Base-by-base conservation (phyloP, 495 filamentous ascomycete species). In the Acidomyces sp. region DNA sequence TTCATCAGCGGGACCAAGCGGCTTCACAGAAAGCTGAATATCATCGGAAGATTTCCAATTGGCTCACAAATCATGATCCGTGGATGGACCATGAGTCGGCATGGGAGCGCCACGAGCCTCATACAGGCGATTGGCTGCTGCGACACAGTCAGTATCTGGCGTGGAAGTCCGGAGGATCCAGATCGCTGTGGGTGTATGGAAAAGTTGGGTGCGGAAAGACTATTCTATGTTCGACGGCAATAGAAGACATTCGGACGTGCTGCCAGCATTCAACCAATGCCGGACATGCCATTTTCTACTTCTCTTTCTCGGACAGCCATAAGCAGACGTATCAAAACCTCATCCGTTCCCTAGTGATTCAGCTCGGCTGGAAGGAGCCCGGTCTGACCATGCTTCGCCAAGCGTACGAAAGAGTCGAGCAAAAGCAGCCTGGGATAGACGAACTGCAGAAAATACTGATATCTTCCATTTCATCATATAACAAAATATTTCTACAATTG, bases 151-250 rank as follows among this genome's bases (percentile, higher is more conserved):
- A 48, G 20, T 49, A 48, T 32, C 25, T 23, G 29, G 27, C 13
- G 16, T 52, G 46, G 49, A 49, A 48, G 34, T 16, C 34, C 1
- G 39, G 29, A 9, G 16, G 32, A 1, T 6, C 19, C 45, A 29
- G 24, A 6, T 39, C 24, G 15, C 11, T 52, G 11, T 52, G 49
- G 46, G 9, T 52, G 19, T 36, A 43, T 25, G 49, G 49, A 1
- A 52, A 48, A 43, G 49, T 45, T 27, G 49, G 49, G 3, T 52
- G 49, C 25, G 49, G 49, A 9, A 52, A 48, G 39, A 52, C 49
- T 16, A 24, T 52, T 6, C 45, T 52, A 3, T 44, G 49, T 27
- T 52, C 45, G 7, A 39, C 49, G 7, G 45, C 36, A 1, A 31
- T 52, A 16, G 49, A 52, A 34, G 49, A 52, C 21, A 35, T 52